Evolutionary conservation across 1,139 yeast genomes (phyloP), one percentile per base, ranked within the genome.

Genomic region (Sugiyamaella neomexicana): DNA sequence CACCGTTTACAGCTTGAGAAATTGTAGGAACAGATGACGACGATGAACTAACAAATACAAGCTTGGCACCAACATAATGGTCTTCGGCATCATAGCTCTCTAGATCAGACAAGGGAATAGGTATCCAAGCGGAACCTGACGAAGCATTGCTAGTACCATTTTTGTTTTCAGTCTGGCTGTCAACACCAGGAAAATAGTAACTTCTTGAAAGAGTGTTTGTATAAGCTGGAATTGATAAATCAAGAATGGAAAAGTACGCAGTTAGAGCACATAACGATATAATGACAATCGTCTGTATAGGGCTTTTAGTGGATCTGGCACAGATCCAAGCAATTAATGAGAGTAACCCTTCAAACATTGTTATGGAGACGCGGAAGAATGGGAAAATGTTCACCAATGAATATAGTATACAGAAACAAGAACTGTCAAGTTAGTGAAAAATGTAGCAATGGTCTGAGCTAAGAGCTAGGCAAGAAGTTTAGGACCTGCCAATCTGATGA

Each of bases 261-360:
- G 87, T 75, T 8, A 96, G 85, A 1, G 96, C 95, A 56, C 89
- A 72, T 54, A 89, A 73, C 29, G 95, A 80, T 15, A 91, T 81
- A 59, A 83, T 68, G 50, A 90, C 83, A 57, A 93, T 83, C 57
- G 91, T 81, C 71, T 93, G 99, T 63, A 93, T 89, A 34, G 99
- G 99, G 65, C 85, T 81, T 61, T 81, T 82, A 17, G 97, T 95
- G 49, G 93, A 83, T 42, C 79, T 70, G 60, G 78, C 80, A 37
- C 96, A 87, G 57, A 85, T 53, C 49, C 62, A 62, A 38, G 60
- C 65, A 31, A 62, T 37, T 23, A 42, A 49, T 13, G 52, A 49
- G 25, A 49, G 42, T 36, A 49, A 20, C 27, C 37, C 36, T 29
- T 49, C 47, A 25, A 49, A 42, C 52, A 49, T 49, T 41, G 20